Evolutionary conservation across 2,329 filamentous ascomycete genomes (phyloP).

Genomic region (Colletotrichum viniferum): DNA sequence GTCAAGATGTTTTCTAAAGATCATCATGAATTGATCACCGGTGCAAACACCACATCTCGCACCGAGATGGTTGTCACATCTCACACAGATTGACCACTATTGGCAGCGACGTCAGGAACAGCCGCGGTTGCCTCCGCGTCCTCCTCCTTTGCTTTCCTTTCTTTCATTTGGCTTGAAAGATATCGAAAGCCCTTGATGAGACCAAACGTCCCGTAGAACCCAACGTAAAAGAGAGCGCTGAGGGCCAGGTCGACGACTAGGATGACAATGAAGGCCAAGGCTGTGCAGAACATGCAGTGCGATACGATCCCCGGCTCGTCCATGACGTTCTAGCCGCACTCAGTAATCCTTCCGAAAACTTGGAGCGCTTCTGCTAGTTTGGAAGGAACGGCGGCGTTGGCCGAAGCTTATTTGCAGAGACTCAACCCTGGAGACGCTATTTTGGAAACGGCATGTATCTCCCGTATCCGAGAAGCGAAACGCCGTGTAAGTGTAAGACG

Average conservation of each 20-base stretch:
- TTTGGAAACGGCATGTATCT: not conserved
- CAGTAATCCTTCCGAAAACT: not conserved
- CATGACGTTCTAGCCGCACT: not conserved
- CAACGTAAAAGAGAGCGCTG: not conserved
- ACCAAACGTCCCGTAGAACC: not conserved
- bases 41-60: not conserved
- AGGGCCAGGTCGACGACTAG: not conserved
- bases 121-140: not conserved
- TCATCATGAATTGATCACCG: not conserved
- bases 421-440: accelerated
- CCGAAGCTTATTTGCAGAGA: not conserved
- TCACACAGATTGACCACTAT: not conserved
- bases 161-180: accelerated
- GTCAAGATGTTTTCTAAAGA: not conserved
- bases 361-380: not conserved
- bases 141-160: not conserved
- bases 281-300: not conserved
- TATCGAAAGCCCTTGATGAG: not conserved
- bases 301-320: not conserved
- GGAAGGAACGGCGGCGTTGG: not conserved
- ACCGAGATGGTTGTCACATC: not conserved
- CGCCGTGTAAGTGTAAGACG: not conserved
- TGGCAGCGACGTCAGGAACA: not conserved
- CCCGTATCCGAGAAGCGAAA: not conserved
- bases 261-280: not conserved